Evolutionary conservation across 306 rosid species (phyloP), one percentile per base, ranked within the genome.

Genomic region (Trifolium pratense): DNA sequence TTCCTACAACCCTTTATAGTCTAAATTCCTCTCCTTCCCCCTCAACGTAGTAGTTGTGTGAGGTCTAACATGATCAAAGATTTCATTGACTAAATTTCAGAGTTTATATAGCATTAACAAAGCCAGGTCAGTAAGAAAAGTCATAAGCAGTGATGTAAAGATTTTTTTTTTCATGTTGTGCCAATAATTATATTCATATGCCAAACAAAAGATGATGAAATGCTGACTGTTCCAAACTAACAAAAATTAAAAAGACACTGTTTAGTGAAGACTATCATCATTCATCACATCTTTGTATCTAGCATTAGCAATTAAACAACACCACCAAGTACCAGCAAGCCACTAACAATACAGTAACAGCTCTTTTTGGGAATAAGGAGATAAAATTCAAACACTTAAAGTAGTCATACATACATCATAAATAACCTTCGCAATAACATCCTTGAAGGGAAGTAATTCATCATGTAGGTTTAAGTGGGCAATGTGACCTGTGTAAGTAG

Each of bases 401-500:
- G 67, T 7, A 63, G 39, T 36, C 71, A 63, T 55, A 80, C 96
- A 9, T 86, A 94, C 98, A 83, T 94, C 97, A 55, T 88, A 88
- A 58, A 94, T 85, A 84, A 94, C 96, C 83, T 88, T 91, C 0
- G 98, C 98, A 62, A 94, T 91, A 70, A 91, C 92, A 80, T 91
- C 89, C 84, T 94, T 94, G 86, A 83, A 83, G 18, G 90, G 86
- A 71, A 91, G 94, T 71, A 94, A 82, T 74, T 91, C 95, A 45
- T 91, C 97, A 0, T 94, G 97, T 75, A 94, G 84, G 85, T 94
- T 94, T 73, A 94, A 78, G 85, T 91, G 98, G 69, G 98, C 98
- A 80, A 94, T 68, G 66, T 91, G 97, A 87, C 98, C 98, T 94
- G 98, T 79, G 86, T 10, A 51, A 56, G 74, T 51, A 82, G 55